Evolutionary conservation across 495 filamentous ascomycete genomes (phyloP), one percentile per base, ranked within the genome.

Genomic region (Podospora comata): DNA sequence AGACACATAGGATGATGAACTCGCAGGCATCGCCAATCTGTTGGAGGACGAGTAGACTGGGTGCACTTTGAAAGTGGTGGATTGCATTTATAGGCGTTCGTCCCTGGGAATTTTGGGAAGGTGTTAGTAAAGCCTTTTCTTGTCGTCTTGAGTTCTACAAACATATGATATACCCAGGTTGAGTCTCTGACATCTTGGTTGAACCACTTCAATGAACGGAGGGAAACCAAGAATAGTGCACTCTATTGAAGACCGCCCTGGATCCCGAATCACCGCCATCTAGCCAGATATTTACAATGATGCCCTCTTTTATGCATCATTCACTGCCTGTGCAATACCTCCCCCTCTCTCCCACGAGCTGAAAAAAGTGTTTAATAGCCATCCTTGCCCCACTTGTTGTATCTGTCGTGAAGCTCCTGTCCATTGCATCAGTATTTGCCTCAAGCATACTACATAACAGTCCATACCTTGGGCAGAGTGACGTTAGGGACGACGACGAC

Each of bases 361-460:
- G 62, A 23, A 48, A 55, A 20, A 56, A 48, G 32, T 48, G 48
- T 76, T 65, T 78, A 79, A 76, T 84, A 86, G 60, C 83, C 83
- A 7, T 97, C 95, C 87, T 97, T 98, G 80, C 94, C 95, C 86
- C 89, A 97, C 87, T 99, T 99, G 88, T 99, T 99, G 86, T 88
- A 98, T 79, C 89, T 89, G 72, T 98, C 95, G 82, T 99, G 95
- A 66, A 96, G 86, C 62, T 87, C 82, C 95, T 97, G 70, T 57
- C 69, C n/a, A 58, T 58, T 63, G 4, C 79, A 73, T 73, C 60
- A 59, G 62, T 44, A 32, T 67, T 30, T 34, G 18, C 60, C 48
- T 65, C 28, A 15, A 19, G 19, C 44, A 6, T 19, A 32, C 13
- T 5, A 48, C 7, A 32, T 32, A 7, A 11, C 15, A 16, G 15